Base-by-base conservation (phyloP, 176 grass and related monocot species). In the Metroxylon sagu region DNA sequence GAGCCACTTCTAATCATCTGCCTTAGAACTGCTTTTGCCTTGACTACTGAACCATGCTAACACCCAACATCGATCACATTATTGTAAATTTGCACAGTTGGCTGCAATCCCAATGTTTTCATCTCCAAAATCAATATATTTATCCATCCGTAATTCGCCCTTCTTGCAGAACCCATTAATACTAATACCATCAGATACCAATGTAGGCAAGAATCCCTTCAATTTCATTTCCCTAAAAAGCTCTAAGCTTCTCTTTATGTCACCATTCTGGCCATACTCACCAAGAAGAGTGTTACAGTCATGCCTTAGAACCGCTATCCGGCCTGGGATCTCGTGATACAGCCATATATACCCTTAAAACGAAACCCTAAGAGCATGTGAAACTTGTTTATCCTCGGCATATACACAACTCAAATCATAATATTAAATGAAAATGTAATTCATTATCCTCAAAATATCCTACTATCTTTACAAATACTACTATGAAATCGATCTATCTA, bases 21-120 rank as follows among this genome's bases (percentile, higher is more conserved):
- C 60, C 85, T 80, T 59, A 95, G 54, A 19, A 84, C 66, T 48
- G 17, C n/a, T 77, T 84, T 74, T 43, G 83, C 91, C 68, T 73
- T 71, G 0, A 31, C 29, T 53, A 82, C 49, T 29, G 80, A 86
- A 39, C 19, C 62, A 19, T 68, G 79, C 56, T 79, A 81, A 60
- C 79, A 86, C 59, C 73, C 27, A 67, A 66, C 62, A 55, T 86
- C 61, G 1, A 84, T 82, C 0, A 95, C 15, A 30, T 62, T 81
- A 71, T 95, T 95, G 50, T 79, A 95, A 62, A 89, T 86, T 60
- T 84, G 67, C 8, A 86, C 71, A 50, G 77, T 95, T 19, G 74
- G 83, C 49, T 16, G 26, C 71, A 89, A 54, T 21, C 90, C 74
- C 52, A 56, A 68, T 49, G 15, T 59, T 64, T 57, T 78, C 85